phyloP scores from a whole-genome alignment of 108 stramenopile genomes.

The Poteriospumella lacustris region DNA sequence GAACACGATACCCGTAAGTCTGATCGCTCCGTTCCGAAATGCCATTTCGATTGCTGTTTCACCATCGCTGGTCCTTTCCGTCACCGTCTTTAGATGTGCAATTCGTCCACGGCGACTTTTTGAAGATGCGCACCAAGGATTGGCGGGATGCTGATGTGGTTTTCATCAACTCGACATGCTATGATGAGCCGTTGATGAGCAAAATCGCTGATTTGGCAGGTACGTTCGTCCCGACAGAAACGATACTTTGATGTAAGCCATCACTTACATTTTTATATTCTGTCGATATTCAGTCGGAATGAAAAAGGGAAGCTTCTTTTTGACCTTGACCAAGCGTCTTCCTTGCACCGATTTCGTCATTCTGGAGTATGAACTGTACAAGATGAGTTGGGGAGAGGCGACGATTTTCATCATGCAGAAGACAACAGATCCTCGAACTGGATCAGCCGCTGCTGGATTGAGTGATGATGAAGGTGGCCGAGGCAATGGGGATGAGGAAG shows the following conservation, averaged over 20 bases:
- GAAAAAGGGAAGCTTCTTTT: constrained; percentile 45
- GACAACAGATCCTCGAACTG: constrained; percentile 39
- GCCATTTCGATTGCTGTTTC: neutral
- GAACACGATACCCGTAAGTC: constrained; percentile 8
- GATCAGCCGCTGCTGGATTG: no score
- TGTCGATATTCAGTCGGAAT: constrained; percentile 28
- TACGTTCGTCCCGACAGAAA: no score
- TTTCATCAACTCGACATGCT: constrained; percentile 45
- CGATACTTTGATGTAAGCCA: neutral
- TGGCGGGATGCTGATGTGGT: constrained; percentile 41
- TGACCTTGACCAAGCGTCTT: constrained; percentile 46
- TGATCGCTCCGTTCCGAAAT: neutral
- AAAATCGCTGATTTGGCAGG: constrained; percentile 28
- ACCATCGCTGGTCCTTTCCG: neutral
- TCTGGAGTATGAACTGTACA: constrained; percentile 44
- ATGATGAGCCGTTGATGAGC: constrained; percentile 38
- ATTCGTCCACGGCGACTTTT: constrained; percentile 37
- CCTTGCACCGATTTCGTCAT: constrained; percentile 37
- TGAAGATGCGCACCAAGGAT: constrained; percentile 37
- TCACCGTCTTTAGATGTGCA: constrained; percentile 23
- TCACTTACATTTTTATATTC: neutral
- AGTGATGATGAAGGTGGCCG: no score
- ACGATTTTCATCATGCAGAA: constrained; percentile 51
- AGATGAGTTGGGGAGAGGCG: constrained; percentile 51
- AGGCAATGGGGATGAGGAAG: no score